Evolutionary conservation across 2,329 filamentous ascomycete genomes (phyloP), one percentile per base, ranked within the genome.

Genomic region (Ophiostoma tasmaniense): DNA sequence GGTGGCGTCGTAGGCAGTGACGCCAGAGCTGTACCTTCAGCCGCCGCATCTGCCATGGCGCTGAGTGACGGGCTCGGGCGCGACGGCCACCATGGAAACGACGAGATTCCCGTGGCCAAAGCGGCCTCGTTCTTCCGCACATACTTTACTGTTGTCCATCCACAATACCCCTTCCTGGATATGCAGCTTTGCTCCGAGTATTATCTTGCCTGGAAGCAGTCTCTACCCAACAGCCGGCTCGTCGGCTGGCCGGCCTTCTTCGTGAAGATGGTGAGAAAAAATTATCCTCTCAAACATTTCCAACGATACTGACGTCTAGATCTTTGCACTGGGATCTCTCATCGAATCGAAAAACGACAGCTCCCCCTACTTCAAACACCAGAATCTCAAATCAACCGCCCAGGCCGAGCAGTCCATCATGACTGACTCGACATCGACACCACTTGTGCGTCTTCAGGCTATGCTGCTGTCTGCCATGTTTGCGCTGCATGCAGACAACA

Each of bases 401-500:
- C 67, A 71, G 62, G 70, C 70, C 4, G 70, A 71, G 45, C 70
- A 71, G 59, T 69, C 59, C 30, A 67, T 71, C 61, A 66, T 71
- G 65, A 37, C 70, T 1, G 67, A 69, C 66, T 50, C 45, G 2
- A 69, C 67, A 2, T 67, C 66, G 14, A 69, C 70, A 8, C 70
- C 67, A 2, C 70, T 71, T 1, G 11, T 67, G 42, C 67, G 70
- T 14, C 66, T 71, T 5, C 70, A 71, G 17, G 70, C 70, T 37
- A 71, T 71, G 70, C 50, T 71, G 17, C 42, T 71, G 67, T 71
- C 67, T 14, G 70, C 67, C 65, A 71, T 71, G 66, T 71, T 67
- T 66, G 67, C 70, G 7, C 66, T 71, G 28, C 70, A 71, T 33
- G 70, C 67, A 10, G 67, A 71, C 30, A 71, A 69, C 59, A 71